Percentiles rank a stretch among this genome's conserved stretches.
These are phyloP conservation scores for Russula brevipes DNA, from an alignment of 768 basidiomycete genomes.

Conservation along the genomic window DNA sequence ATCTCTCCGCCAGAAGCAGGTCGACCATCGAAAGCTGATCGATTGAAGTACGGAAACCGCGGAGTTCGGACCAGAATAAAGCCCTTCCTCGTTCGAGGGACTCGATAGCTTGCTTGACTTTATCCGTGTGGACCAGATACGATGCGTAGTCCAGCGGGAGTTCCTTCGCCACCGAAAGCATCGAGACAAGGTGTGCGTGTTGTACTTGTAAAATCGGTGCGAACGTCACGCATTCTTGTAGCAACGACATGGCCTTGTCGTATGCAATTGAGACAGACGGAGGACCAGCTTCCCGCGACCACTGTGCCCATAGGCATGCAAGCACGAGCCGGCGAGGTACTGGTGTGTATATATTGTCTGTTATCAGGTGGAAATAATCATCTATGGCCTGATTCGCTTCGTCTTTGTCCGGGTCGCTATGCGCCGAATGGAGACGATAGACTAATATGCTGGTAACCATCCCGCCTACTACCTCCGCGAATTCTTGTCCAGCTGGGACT, in stretches of 20 bases:
- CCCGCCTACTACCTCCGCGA: too few species aligned
- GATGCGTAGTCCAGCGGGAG: background rate
- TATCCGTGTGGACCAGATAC: background rate
- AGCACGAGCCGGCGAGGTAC: background rate
- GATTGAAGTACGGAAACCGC: background rate
- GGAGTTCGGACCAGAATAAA: background rate
- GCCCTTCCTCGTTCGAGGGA: background rate
- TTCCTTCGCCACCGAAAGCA: too few species aligned
- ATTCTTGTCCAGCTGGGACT: background rate
- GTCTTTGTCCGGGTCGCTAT: too few species aligned
- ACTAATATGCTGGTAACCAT: too few species aligned
- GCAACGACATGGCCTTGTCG: background rate
- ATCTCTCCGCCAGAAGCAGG: too few species aligned
- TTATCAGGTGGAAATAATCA: too few species aligned
- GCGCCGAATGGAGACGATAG: too few species aligned
- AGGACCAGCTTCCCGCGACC: too few species aligned
- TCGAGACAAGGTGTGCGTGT: background rate
- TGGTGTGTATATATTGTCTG: too few species aligned
- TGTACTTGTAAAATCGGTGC: background rate
- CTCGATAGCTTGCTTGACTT: background rate
- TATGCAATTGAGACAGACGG: background rate
- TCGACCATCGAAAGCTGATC: too few species aligned
- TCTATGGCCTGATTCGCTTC: too few species aligned
- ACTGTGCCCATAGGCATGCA: background rate
- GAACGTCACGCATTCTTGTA: background rate